Base-by-base conservation (phyloP, 2,329 filamentous ascomycete genomes). In the Paecilomyces formosus region DNA sequence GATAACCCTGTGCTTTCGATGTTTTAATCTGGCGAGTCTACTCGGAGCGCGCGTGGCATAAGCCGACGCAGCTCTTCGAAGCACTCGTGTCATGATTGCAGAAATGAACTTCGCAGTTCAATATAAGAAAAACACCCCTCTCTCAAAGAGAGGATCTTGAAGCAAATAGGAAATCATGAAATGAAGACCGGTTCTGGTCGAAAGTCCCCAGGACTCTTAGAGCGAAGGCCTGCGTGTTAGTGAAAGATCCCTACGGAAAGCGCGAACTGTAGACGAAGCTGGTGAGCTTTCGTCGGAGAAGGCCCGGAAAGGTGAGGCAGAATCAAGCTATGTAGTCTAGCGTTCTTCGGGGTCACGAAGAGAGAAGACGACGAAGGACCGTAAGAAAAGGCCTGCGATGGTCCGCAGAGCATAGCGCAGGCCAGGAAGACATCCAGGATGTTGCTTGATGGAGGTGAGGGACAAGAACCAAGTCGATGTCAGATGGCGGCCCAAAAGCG, bases 1-100 rank as follows among this genome's bases (percentile, higher is more conserved):
- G 28, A 86, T 77, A 55, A 85, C 80, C 67, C 85, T 86, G 71
- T 86, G 77, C 59, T 74, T 78, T 58, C 72, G 73, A 60, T 69
- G 64, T 62, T 70, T 73, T 61, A 67, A 67, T 60, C 69, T 71
- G 24, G 67, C 58, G 22, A 65, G 65, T 57, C 69, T 69, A 62
- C 67, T 70, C 24, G 71, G 72, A 59, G 65, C 66, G 55, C 68
- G 72, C 63, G 69, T 66, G 63, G 67, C 69, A 55, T 67, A 63
- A 50, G 67, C 70, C 62, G 72, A 73, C 55, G 64, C 66, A 50
- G 69, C 64, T 61, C 72, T 71, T 57, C 68, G 66, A 60, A 68
- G 62, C 51, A 76, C 69, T 62, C 74, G 68, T 53, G 70, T 71
- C 74, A 77, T 77, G 54, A 58, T 60, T 65, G 62, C 55, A 57